Percentiles rank a stretch among this genome's conserved stretches.
Conservation (phyloP, 2,329 filamentous ascomycete species). For the Ampelomyces quisqualis region DNA sequence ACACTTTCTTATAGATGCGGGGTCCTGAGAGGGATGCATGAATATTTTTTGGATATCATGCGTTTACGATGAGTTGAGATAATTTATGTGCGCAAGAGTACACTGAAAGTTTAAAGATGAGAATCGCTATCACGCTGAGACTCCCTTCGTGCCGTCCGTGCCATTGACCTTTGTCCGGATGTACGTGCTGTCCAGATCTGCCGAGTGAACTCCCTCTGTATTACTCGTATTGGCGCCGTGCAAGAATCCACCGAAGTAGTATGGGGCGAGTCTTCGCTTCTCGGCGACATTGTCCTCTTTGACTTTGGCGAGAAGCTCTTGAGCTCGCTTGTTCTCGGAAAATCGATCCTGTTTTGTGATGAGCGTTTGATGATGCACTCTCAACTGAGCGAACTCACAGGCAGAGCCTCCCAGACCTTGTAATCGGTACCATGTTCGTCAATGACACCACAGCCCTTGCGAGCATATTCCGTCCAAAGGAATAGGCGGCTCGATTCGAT, state of each 20-base stretch:
- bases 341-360: slow-evolving; percentile 38
- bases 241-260: slow-evolving; percentile 38
- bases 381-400: slow-evolving; percentile 22
- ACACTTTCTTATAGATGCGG: slow-evolving; percentile 2
- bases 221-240: slow-evolving; percentile 35
- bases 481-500: slow-evolving; percentile 43
- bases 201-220: slow-evolving; percentile 32
- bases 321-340: slow-evolving; percentile 38
- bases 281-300: slow-evolving; percentile 36
- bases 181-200: slow-evolving; percentile 22
- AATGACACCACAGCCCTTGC: slow-evolving; percentile 39
- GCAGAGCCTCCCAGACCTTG: slow-evolving; percentile 43
- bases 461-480: slow-evolving; percentile 43
- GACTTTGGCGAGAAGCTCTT: slow-evolving; percentile 35
- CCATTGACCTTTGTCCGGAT: slow-evolving; percentile 12
- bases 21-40: neutral
- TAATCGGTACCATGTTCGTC: slow-evolving; percentile 41
- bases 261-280: slow-evolving; percentile 38
- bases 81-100: neutral
- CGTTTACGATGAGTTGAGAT: slow-evolving; percentile 2
- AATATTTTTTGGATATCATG: slow-evolving; percentile 10
- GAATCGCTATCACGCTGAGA: slow-evolving; percentile 1
- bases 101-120: neutral
- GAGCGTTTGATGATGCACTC: neutral
- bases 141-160: slow-evolving; percentile 12